phyloP scores from a whole-genome alignment of 345 rosid species.

The Camelina neglecta region DNA sequence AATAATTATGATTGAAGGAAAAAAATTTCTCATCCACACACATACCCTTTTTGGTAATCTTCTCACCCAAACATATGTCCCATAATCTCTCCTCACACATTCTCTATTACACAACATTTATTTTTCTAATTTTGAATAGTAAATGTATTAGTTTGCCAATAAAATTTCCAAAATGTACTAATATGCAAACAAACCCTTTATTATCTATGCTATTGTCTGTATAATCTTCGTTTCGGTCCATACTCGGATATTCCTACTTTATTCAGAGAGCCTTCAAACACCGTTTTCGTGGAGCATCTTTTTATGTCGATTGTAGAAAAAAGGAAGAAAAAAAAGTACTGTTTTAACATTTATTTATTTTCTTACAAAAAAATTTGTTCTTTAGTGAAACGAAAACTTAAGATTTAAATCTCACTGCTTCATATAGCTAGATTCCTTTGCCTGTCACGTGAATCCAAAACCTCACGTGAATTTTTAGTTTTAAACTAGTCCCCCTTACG shows the following conservation, averaged over 20 bases:
- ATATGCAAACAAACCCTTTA: too few relatives aligned
- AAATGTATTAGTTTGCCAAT: too few relatives aligned
- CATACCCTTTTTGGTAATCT: too few relatives aligned
- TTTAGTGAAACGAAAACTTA: slow-evolving; percentile 26
- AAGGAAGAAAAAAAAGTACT: background rate
- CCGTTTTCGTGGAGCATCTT: slow-evolving; percentile 37
- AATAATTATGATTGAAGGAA: too few relatives aligned
- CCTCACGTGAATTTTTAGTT: slow-evolving; percentile 37
- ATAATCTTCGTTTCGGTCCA: slow-evolving; percentile 2
- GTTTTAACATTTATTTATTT: background rate
- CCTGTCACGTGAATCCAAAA: slow-evolving; percentile 42
- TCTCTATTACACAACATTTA: too few relatives aligned
- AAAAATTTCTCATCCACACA: too few relatives aligned
- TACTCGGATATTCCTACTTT: background rate
- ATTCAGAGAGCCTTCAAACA: slow-evolving; percentile 18
- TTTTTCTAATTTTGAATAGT: too few relatives aligned
- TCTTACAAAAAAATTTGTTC: slow-evolving; percentile 22
- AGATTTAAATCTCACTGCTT: slow-evolving; percentile 42
- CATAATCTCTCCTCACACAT: too few relatives aligned
- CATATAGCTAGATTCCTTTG: slow-evolving; percentile 41
- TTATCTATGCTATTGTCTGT: background rate
- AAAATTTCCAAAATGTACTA: too few relatives aligned
- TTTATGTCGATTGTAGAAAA: slow-evolving; percentile 9
- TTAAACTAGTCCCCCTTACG: slow-evolving; percentile 28
- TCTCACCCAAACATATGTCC: too few relatives aligned